Evolutionary conservation across 805 yeast genomes (phyloP), one percentile per base, ranked within the genome.

Genomic region (Nakazawaea peltata): DNA sequence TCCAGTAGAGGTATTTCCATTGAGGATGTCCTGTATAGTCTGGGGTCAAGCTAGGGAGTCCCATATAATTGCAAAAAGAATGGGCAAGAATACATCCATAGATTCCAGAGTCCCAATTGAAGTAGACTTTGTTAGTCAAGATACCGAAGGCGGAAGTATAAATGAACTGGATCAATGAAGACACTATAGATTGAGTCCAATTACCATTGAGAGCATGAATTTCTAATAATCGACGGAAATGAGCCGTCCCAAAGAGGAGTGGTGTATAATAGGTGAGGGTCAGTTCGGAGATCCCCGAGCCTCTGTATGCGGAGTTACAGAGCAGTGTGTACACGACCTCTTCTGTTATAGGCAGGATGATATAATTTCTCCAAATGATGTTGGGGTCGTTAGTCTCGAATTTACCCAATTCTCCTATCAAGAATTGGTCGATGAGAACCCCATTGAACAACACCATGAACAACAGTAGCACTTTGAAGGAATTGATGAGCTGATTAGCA

Each of bases 341-440:
- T 50, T 85, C 95, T 0, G 90, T 76, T 2, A 79, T 31, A 4
- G 95, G 95, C 0, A 87, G 95, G 26, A 80, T 59, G 0, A 81
- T 37, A 31, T 73, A 63, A 49, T 80, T 77, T 40, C 92, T n/a
- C n/a, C n/a, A n/a, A n/a, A n/a, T n/a, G n/a, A n/a, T n/a, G n/a
- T n/a, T n/a, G n/a, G n/a, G n/a, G n/a, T n/a, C n/a, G n/a, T n/a
- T n/a, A n/a, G n/a, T n/a, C n/a, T n/a, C n/a, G n/a, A n/a, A n/a
- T n/a, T n/a, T n/a, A n/a, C n/a, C n/a, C n/a, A n/a, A n/a, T n/a
- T n/a, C n/a, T n/a, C n/a, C n/a, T n/a, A n/a, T n/a, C n/a, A n/a
- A n/a, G n/a, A n/a, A n/a, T n/a, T n/a, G n/a, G n/a, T n/a, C n/a
- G n/a, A n/a, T n/a, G n/a, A n/a, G n/a, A n/a, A n/a, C n/a, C n/a